Conservation (phyloP, 768 basidiomycete genomes). For the Podaxis sp. region DNA sequence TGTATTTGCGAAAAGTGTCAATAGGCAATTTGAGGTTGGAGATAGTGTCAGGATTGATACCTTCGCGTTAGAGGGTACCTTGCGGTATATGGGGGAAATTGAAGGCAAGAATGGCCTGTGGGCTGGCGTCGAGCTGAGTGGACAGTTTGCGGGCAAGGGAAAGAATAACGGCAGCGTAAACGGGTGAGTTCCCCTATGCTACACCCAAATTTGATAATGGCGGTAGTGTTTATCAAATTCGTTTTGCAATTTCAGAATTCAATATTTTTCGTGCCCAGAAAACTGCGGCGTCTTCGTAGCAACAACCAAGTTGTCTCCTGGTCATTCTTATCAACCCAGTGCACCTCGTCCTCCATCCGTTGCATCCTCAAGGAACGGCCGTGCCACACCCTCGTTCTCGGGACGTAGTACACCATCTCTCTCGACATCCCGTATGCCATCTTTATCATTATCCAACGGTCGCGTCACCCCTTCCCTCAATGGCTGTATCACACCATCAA, state of each 20-base stretch:
- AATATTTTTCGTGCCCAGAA: constrained; percentile 83
- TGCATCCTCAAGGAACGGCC: constrained; percentile 66
- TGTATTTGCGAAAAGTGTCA: constrained; percentile 38
- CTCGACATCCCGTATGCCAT: constrained; percentile 32
- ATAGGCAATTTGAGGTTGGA: constrained; percentile 62
- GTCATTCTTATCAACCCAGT: constrained; percentile 30
- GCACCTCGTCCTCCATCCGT: constrained; percentile 72
- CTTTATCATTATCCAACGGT: constrained; percentile 36
- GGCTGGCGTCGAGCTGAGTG: constrained; percentile 90
- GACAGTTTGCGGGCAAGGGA: constrained; percentile 85
- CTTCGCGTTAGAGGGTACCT: constrained; percentile 81
- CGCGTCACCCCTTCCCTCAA: constrained; percentile 38
- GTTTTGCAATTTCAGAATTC: constrained; percentile 46
- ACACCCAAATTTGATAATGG: constrained; percentile 4
- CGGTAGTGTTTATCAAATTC: constrained; percentile 8
- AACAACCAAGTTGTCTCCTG: constrained; percentile 74
- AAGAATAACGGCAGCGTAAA: constrained; percentile 92
- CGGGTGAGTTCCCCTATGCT: constrained; percentile 58
- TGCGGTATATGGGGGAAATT: constrained; percentile 82
- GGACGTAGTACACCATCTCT: constrained; percentile 53
- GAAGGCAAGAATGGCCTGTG: constrained; percentile 87
- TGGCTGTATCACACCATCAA: constrained; percentile 51
- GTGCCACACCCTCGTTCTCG: constrained; percentile 55
- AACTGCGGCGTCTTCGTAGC: constrained; percentile 92
- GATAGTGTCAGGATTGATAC: constrained; percentile 87